Evolutionary conservation across 768 basidiomycete genomes (phyloP).

Genomic region (Mycena rosella): DNA sequence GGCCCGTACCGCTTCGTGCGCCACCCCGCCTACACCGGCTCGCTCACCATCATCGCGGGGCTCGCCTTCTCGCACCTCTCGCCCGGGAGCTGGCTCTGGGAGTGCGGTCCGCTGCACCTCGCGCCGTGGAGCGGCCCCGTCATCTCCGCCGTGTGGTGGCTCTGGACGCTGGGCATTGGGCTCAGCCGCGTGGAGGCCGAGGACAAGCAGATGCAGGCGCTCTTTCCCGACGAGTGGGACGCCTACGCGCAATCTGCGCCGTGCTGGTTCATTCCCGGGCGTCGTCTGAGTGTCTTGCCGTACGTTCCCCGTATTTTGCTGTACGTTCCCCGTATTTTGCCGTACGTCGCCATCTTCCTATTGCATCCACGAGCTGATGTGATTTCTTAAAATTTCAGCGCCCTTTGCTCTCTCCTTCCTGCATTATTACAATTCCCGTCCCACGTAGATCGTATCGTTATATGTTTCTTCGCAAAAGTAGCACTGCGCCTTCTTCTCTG

Average conservation of each 20-base stretch:
- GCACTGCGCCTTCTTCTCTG: too few relatives aligned
- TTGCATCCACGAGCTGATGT: too few relatives aligned
- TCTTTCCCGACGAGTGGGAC: conserved; percentile 63
- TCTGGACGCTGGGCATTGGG: conserved; percentile 62
- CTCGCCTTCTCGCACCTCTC: conserved; percentile 61
- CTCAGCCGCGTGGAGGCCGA: conserved; percentile 64
- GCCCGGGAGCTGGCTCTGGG: conserved; percentile 60
- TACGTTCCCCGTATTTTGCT: too few relatives aligned
- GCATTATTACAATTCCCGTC: too few relatives aligned
- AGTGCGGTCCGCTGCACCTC: conserved; percentile 52
- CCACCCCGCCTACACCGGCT: conserved; percentile 70
- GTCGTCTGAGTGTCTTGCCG: conserved; percentile 53
- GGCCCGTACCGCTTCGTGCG: conserved; percentile 67
- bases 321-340: too few relatives aligned
- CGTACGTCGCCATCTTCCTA: too few relatives aligned
- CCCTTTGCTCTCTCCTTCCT: too few relatives aligned
- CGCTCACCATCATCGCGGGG: conserved; percentile 61
- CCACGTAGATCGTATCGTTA: too few relatives aligned
- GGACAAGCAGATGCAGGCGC: conserved; percentile 61
- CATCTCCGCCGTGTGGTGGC: conserved; percentile 61
- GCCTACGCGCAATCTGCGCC: conserved; percentile 57
- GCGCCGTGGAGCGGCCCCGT: conserved; percentile 39
- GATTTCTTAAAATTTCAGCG: too few relatives aligned
- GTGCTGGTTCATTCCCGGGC: conserved; percentile 66
- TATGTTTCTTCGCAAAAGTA: too few relatives aligned